Base-by-base conservation (phyloP, 176 grass and related monocot species). In the Aegilops umbellulata region DNA sequence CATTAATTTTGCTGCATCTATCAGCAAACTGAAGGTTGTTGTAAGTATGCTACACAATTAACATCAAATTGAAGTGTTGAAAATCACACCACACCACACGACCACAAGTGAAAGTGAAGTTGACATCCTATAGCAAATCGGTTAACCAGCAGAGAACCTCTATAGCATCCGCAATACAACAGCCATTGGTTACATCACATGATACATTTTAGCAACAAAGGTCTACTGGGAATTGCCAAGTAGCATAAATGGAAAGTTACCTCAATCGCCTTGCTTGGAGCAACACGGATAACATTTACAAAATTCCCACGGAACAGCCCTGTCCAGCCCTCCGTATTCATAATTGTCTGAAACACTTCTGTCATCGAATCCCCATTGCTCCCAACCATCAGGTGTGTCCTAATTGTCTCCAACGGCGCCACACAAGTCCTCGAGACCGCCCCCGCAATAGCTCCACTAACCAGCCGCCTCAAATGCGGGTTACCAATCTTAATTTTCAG, bases 181-280 rank as follows among this genome's bases (percentile, higher is more conserved):
- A 29, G 7, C 74, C 29, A 69, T 53, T 34, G 78, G 63, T 19
- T 19, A 19, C 31, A 82, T 46, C 64, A 77, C 64, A 65, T 30
- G 39, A 44, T 74, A 83, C 46, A 19, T 47, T 67, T 75, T 53
- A 34, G 74, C 22, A 89, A 30, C 17, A 32, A 32, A 6, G 16
- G 27, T 32, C 11, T 74, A 23, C 10, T 60, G 24, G 17, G 65
- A 47, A 63, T 35, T 78, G 16, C 17, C 15, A 62, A 73, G 53
- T 44, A 51, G 47, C 4, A 68, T 65, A 79, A 24, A 42, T 16
- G 31, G 41, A 86, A 26, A 25, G 17, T 83, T 88, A 99, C 94
- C 94, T 99, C 97, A 8, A 99, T 99, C 6, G 97, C 97, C 88
- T 99, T 99, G 94, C 97, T 99, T 76, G 97, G 94, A 1, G 97